Base-by-base conservation (phyloP, 225 moss, liverwort and hornwort species). In the Physcomitrium patens region DNA sequence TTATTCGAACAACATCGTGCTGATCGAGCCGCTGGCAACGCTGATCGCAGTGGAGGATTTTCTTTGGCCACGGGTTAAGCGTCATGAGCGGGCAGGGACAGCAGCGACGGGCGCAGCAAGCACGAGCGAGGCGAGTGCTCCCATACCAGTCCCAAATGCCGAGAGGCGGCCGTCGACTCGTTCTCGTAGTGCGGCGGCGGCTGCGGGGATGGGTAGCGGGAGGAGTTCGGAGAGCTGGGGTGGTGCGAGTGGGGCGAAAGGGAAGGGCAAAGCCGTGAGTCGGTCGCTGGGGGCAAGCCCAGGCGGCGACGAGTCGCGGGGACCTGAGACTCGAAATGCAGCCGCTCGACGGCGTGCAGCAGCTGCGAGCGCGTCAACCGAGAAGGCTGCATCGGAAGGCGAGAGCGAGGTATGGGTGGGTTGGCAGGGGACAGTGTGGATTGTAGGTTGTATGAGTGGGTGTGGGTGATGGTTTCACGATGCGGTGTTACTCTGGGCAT, bases 301-400 rank as follows among this genome's bases (percentile, higher is more conserved):
- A 13, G 84, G 84, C n/a, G 63, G 82, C 41, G 99, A 93, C 60
- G 99, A 99, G 66, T 82, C 79, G 67, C 80, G 86, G 63, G 99
- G 99, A 60, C 99, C 99, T 12, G 99, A 99, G 84, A 99, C 99
- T 68, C 91, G 99, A 22, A 99, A 99, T 79, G 99, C 99, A 76
- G 99, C 99, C 59, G 95, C 95, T 61, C 89, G 99, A 52, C 89
- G 95, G 72, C 93, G 91, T 67, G 99, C 99, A 51, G 89, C 94
- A 73, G 94, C 91, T 15, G 88, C 83, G 3, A 91, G 89, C 74
- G 91, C 81, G 24, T 89, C 93, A 60, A 83, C 87, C 74, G 79
- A 69, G 8, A 89, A 89, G 76, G 83, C 80, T 75, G 75, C 75
- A 27, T 83, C 77, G 14, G 91, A 87, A 75, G 86, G 86, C 64